phyloP scores from a whole-genome alignment of 1,284 basidiomycete genomes.

The Xanthoconium separans region DNA sequence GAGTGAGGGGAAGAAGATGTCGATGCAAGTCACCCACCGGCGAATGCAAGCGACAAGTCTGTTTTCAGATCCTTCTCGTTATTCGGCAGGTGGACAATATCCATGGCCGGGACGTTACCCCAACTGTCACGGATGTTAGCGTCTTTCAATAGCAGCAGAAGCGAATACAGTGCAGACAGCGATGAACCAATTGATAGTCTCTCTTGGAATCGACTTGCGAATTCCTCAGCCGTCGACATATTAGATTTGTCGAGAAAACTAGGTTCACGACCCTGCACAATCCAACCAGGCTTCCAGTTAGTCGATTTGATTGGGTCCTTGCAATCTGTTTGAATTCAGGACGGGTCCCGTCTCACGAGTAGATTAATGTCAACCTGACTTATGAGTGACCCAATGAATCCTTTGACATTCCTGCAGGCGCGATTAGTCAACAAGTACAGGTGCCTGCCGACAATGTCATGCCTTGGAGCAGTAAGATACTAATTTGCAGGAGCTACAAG shows the following conservation, averaged over 20 bases:
- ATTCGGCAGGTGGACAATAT: constrained; percentile 42
- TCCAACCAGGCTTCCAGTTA: constrained; percentile 26
- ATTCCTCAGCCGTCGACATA: constrained; percentile 9
- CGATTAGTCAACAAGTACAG: neutral
- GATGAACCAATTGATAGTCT: constrained; percentile 21
- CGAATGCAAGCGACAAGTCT: constrained; percentile 35
- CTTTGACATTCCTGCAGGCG: constrained; percentile 26
- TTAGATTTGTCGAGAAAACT: constrained; percentile 14
- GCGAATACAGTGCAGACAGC: constrained; percentile 16
- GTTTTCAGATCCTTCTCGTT: constrained; percentile 35
- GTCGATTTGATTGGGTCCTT: constrained; percentile 22
- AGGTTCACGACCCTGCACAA: constrained; percentile 22
- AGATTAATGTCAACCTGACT: constrained; percentile 17
- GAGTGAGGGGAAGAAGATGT: constrained; percentile 3
- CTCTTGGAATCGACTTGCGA: constrained; percentile 6
- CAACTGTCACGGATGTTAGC: constrained; percentile 12
- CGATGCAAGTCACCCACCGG: constrained; percentile 23
- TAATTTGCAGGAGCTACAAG: constrained; percentile 37
- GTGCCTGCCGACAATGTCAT: neutral
- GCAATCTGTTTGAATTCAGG: constrained; percentile 20
- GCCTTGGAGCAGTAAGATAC: constrained; percentile 43
- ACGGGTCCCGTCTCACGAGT: neutral
- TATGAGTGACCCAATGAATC: constrained; percentile 25
- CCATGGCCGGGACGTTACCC: constrained; percentile 32
- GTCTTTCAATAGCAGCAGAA: neutral